Evolutionary conservation across 768 basidiomycete species (phyloP).

Genomic region (Leccinum incarnatum): DNA sequence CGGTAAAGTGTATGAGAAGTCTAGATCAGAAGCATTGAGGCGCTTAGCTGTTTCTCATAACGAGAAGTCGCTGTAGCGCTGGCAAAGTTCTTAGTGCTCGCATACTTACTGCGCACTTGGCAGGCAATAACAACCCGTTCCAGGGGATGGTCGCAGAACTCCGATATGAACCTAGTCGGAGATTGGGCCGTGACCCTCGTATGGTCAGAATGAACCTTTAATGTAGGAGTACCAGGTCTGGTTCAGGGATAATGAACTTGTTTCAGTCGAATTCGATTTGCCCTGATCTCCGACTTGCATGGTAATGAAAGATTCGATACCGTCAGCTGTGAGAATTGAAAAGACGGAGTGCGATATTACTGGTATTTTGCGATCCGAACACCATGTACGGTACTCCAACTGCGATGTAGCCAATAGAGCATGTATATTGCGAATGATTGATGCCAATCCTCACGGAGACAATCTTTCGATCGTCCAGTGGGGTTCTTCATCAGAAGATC

Average conservation of each 20-base stretch:
- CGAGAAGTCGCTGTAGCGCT: neutral
- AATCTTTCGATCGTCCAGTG: conserved; percentile 80
- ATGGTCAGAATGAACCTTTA: neutral
- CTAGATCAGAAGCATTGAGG: neutral
- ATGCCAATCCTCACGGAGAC: conserved; percentile 50
- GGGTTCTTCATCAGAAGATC: conserved; percentile 45
- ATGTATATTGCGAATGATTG: neutral
- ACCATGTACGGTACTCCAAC: neutral
- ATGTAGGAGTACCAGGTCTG: neutral
- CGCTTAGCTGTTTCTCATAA: neutral
- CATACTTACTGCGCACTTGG: neutral
- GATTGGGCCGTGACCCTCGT: neutral
- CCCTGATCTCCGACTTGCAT: conserved; percentile 4
- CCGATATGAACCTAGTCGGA: neutral
- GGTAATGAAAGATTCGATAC: neutral
- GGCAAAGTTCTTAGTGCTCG: neutral
- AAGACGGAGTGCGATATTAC: neutral
- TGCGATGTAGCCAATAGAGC: neutral
- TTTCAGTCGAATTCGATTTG: neutral
- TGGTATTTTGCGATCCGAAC: conserved; percentile 14
- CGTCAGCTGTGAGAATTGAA: neutral
- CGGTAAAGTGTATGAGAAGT: neutral
- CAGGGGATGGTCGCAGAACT: neutral
- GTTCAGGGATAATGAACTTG: neutral
- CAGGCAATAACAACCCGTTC: neutral